Evolutionary conservation across 2,329 filamentous ascomycete species (phyloP).

Genomic region (Colletotrichum tabaci): DNA sequence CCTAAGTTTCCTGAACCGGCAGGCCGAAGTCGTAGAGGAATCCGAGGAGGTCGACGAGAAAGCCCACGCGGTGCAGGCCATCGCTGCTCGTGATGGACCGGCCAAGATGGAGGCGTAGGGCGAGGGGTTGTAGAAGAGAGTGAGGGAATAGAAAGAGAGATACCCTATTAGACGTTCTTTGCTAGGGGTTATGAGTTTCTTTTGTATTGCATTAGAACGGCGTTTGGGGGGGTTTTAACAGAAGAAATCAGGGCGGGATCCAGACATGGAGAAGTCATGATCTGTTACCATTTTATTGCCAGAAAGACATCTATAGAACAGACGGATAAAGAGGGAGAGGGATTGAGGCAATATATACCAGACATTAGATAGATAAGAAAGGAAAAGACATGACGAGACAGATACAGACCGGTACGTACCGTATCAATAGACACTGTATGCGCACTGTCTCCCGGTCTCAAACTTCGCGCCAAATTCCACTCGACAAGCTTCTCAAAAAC

Average conservation of each 20-base stretch:
- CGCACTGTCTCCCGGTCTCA: slow-evolving; percentile 20
- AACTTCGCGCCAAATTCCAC: slow-evolving; percentile 21
- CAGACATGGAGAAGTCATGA: slow-evolving; percentile 37
- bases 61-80: slow-evolving; percentile 28
- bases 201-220: slow-evolving; percentile 37
- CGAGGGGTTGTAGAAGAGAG: not conserved
- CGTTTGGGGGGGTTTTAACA: slow-evolving; percentile 16
- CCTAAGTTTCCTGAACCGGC: slow-evolving; percentile 83
- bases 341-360: too few species aligned
- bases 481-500: slow-evolving; percentile 25
- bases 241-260: not conserved
- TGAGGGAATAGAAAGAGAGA: not conserved
- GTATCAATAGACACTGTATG: not conserved
- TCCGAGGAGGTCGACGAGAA: slow-evolving; percentile 29
- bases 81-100: slow-evolving; percentile 10
- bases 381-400: too few species aligned
- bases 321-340: too few species aligned
- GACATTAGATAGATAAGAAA: too few species aligned
- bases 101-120: slow-evolving; percentile 34
- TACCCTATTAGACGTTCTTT: slow-evolving; percentile 12
- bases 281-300: slow-evolving; percentile 25
- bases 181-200: not conserved
- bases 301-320: slow-evolving; percentile 9
- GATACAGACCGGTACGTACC: not conserved
- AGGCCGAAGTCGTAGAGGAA: slow-evolving; percentile 69